Conservation (phyloP, 306 rosid genomes). For the Fragaria vesca region DNA sequence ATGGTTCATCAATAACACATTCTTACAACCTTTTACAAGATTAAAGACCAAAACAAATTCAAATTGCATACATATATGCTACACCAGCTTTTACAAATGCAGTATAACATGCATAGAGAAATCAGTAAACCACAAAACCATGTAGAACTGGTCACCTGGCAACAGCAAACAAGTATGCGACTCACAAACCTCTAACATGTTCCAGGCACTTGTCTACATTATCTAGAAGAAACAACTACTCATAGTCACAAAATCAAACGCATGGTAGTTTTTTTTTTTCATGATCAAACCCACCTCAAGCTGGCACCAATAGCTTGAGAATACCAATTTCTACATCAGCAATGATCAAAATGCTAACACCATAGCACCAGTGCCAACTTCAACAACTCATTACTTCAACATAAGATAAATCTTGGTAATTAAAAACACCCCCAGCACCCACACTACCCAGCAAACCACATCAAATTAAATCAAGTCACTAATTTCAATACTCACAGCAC, state of each 20-base stretch:
- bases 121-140: neutral
- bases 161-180: neutral
- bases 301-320: neutral
- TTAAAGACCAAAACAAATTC: constrained; percentile 18
- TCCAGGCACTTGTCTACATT: neutral
- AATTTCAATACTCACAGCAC: neutral
- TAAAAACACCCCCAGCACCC: neutral
- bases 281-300: neutral
- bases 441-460: neutral
- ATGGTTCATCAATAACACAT: neutral
- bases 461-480: neutral
- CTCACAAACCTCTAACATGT: neutral
- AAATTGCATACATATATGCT: neutral
- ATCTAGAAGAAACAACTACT: neutral
- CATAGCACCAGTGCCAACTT: neutral
- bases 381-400: neutral
- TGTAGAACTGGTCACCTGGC: neutral
- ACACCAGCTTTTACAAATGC: neutral
- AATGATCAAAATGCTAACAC: neutral
- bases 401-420: neutral
- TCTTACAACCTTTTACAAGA: neutral
- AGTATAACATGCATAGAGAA: neutral
- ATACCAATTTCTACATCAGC: neutral
- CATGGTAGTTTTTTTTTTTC: neutral
- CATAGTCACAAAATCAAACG: neutral